Conservation (phyloP, 768 basidiomycete species). For the Leucosporidium creatinivorum region DNA sequence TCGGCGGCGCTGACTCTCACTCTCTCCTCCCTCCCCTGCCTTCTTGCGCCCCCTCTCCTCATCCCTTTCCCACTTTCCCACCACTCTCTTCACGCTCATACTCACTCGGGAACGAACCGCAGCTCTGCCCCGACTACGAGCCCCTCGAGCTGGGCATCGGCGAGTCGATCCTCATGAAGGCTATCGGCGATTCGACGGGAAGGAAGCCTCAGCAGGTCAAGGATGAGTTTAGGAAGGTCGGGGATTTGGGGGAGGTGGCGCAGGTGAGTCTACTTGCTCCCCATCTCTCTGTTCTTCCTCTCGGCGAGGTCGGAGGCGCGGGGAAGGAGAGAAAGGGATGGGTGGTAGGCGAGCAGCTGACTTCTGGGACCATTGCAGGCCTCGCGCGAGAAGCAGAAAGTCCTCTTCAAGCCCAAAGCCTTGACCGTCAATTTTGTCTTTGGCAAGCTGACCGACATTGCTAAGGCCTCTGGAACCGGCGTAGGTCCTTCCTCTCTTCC, state of each 20-base stretch:
- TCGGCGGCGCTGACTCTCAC: no score
- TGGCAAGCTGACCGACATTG: constrained; percentile 81
- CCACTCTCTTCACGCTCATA: background rate
- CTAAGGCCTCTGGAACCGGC: constrained; percentile 49
- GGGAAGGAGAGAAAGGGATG: no score
- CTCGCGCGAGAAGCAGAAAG: constrained; percentile 55
- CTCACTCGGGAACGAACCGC: constrained; percentile 11
- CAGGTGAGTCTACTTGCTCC: constrained; percentile 54
- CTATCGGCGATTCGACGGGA: constrained; percentile 92
- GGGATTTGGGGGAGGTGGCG: constrained; percentile 93
- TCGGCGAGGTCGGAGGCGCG: no score
- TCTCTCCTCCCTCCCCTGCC: no score
- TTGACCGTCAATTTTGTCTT: constrained; percentile 85
- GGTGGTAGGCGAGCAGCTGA: no score
- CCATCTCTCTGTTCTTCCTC: background rate
- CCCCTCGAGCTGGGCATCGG: constrained; percentile 95
- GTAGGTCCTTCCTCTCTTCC: background rate
- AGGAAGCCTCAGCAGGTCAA: constrained; percentile 74
- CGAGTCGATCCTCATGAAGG: constrained; percentile 86
- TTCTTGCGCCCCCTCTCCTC: background rate
- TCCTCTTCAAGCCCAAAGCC: constrained; percentile 86
- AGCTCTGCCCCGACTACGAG: constrained; percentile 92
- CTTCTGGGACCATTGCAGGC: no score
- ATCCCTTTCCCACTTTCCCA: background rate
- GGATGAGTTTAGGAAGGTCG: constrained; percentile 85